phyloP scores from a whole-genome alignment of 345 rosid genomes.

The Lumnitzera littorea region DNA sequence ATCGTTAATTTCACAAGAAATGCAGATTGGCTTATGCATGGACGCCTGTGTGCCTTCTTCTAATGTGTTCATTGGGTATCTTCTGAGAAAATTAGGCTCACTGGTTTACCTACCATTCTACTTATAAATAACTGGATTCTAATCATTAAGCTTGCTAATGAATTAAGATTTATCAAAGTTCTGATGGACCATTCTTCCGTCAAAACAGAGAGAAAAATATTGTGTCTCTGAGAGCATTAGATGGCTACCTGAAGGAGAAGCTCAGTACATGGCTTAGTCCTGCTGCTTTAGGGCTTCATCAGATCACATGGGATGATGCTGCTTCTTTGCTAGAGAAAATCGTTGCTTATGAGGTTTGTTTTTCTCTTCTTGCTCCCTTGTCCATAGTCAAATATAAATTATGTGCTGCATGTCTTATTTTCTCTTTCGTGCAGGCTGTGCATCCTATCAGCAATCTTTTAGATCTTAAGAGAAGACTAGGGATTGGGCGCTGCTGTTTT shows the following conservation, averaged over 20 bases:
- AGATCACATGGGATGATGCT: conserved; percentile 89
- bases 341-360: conserved; percentile 75
- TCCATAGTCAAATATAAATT: conserved; percentile 4
- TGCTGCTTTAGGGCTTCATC: conserved; percentile 85
- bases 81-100: no score
- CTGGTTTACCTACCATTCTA: no score
- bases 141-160: no score
- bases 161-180: no score
- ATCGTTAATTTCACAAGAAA: no score
- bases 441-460: conserved; percentile 90
- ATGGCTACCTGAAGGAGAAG: conserved; percentile 73
- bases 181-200: background rate
- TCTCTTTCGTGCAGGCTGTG: conserved; percentile 51
- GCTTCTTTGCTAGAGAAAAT: conserved; percentile 93
- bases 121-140: no score
- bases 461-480: conserved; percentile 89
- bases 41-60: no score
- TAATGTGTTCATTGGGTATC: no score
- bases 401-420: background rate
- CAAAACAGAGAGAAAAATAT: conserved; percentile 59
- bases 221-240: conserved; percentile 61
- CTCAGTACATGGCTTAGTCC: conserved; percentile 92
- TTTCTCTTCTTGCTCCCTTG: conserved; percentile 4
- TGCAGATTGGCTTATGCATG: no score
- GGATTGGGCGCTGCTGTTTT: conserved; percentile 82